Conservation (phyloP, 441 rosid genomes). For the Mallotus japonicus region DNA sequence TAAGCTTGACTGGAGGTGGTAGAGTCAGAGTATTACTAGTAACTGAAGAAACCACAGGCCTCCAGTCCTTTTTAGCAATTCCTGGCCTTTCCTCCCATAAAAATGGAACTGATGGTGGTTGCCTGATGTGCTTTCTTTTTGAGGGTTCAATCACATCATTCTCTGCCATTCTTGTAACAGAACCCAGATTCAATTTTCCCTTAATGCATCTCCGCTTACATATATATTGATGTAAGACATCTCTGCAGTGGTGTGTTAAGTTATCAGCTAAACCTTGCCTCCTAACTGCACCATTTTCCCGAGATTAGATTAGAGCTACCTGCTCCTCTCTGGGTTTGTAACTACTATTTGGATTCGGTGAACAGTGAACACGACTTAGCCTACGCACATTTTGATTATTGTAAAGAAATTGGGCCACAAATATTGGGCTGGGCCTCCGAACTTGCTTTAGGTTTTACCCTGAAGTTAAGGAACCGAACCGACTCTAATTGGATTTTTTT, state of each 20-base stretch:
- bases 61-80: slow-evolving; percentile 70
- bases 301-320: slow-evolving; percentile 31
- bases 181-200: neutral
- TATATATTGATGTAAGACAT: neutral
- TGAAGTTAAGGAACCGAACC: neutral
- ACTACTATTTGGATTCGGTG: too few relatives aligned
- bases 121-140: slow-evolving; percentile 44
- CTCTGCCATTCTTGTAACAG: slow-evolving; percentile 35
- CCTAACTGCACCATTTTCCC: slow-evolving; percentile 28
- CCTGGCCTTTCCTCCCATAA: slow-evolving; percentile 87
- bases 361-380: neutral
- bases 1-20: slow-evolving; percentile 52
- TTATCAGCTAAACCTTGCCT: slow-evolving; percentile 21
- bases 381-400: too few relatives aligned
- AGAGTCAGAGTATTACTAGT: slow-evolving; percentile 18
- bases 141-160: slow-evolving; percentile 25
- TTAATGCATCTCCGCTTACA: neutral
- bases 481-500: too few relatives aligned
- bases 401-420: neutral
- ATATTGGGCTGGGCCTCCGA: neutral
- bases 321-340: slow-evolving; percentile 21
- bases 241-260: slow-evolving; percentile 27
- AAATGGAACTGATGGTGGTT: slow-evolving; percentile 76
- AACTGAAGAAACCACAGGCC: slow-evolving; percentile 41
- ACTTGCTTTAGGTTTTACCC: neutral